phyloP scores from a whole-genome alignment of 1,284 basidiomycete genomes.

The Paramarasmius palmivorus region DNA sequence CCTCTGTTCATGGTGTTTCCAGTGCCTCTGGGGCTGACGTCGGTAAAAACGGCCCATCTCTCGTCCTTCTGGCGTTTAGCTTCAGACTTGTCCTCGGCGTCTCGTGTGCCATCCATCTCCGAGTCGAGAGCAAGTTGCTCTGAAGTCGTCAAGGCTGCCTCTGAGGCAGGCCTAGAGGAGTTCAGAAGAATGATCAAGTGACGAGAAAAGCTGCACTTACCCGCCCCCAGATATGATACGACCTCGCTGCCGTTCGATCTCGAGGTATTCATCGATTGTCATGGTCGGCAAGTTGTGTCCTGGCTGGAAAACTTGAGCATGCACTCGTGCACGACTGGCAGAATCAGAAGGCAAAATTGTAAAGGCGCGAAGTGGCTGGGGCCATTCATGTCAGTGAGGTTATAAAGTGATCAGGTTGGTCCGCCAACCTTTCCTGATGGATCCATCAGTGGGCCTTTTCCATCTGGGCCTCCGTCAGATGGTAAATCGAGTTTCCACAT shows the following conservation, averaged over 20 bases:
- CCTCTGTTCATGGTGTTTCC: constrained; percentile 97
- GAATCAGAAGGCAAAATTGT: constrained; percentile 75
- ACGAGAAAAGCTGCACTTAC: constrained; percentile 45
- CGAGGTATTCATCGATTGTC: constrained; percentile 94
- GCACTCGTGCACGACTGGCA: constrained; percentile 68
- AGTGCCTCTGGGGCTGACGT: constrained; percentile 78
- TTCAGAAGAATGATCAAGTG: constrained; percentile 9
- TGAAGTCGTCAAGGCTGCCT: constrained; percentile 66
- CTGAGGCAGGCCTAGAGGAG: constrained; percentile 62
- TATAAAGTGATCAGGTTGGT: too few species aligned
- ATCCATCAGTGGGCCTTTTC: constrained; percentile 72
- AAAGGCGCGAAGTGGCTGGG: constrained; percentile 76
- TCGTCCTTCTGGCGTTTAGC: constrained; percentile 82
- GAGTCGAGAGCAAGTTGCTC: constrained; percentile 79
- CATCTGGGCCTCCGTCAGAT: constrained; percentile 37
- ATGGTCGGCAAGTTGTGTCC: constrained; percentile 92
- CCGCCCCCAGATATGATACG: constrained; percentile 89
- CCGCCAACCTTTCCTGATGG: constrained; percentile 69
- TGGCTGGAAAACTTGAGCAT: constrained; percentile 83
- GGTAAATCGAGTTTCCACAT: constrained; percentile 81
- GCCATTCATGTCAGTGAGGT: background rate
- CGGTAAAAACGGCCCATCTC: constrained; percentile 84
- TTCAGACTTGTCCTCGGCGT: constrained; percentile 74
- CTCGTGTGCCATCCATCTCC: constrained; percentile 80
- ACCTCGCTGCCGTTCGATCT: constrained; percentile 81